A percentile compares a stretch with the other conserved stretches of the same genome.
phyloP scores from a whole-genome alignment of 345 rosid genomes.

The Brassica juncea region DNA sequence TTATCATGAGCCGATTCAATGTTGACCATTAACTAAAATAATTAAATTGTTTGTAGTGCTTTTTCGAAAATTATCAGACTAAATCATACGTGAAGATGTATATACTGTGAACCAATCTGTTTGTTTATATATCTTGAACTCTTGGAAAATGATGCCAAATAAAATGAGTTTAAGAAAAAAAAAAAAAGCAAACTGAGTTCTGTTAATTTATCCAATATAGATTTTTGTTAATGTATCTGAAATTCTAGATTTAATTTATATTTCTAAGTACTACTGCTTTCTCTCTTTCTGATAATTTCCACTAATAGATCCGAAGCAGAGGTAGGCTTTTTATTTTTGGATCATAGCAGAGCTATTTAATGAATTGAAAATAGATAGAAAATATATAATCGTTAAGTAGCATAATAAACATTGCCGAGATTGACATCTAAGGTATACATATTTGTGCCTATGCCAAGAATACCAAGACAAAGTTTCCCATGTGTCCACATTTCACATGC shows the following conservation, averaged over 20 bases:
- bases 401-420: constrained; percentile 1
- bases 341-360: background rate
- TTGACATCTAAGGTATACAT: constrained; percentile 16
- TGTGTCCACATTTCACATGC: constrained; percentile 15
- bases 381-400: background rate
- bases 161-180: background rate
- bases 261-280: background rate
- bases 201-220: background rate
- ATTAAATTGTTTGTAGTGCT: background rate
- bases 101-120: background rate
- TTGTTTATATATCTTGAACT: background rate
- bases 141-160: background rate
- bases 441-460: constrained; percentile 25
- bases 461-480: constrained; percentile 12
- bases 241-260: background rate
- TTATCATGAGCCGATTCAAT: background rate
- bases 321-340: background rate
- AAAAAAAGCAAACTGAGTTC: background rate
- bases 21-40: background rate
- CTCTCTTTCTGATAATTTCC: background rate
- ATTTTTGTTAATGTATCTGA: background rate
- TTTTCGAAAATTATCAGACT: background rate
- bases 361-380: background rate
- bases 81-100: background rate
- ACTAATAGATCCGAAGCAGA: background rate